phyloP scores from a whole-genome alignment of 345 rosid genomes.

The Barbarea vulgaris region DNA sequence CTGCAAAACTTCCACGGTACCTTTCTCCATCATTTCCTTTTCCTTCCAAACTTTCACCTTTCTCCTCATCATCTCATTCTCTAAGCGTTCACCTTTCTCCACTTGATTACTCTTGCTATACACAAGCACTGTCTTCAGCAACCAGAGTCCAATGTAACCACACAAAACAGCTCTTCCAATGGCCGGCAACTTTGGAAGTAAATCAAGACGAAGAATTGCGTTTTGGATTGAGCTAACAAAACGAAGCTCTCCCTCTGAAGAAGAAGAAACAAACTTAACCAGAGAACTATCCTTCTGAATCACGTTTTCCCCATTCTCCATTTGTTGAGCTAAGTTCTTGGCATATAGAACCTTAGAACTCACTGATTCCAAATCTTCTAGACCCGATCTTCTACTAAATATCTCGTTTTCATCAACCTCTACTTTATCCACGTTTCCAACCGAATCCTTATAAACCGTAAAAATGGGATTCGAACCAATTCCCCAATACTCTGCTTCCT shows the following conservation, averaged over 20 bases:
- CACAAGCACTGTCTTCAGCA: slow-evolving; percentile 48
- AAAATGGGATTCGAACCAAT: slow-evolving; percentile 69
- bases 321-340: slow-evolving; percentile 60
- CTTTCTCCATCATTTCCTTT: slow-evolving; percentile 53
- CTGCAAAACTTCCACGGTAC: slow-evolving; percentile 56
- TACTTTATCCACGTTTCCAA: slow-evolving; percentile 64
- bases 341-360: slow-evolving; percentile 56
- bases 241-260: slow-evolving; percentile 41
- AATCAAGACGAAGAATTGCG: slow-evolving; percentile 41
- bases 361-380: slow-evolving; percentile 42
- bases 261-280: slow-evolving; percentile 59
- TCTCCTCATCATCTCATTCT: slow-evolving; percentile 92
- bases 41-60: slow-evolving; percentile 68
- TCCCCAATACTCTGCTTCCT: slow-evolving; percentile 76
- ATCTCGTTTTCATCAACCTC: slow-evolving; percentile 63
- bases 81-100: slow-evolving; percentile 41
- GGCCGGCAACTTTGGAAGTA: slow-evolving; percentile 46
- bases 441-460: slow-evolving; percentile 54
- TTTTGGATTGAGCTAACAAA: slow-evolving; percentile 45
- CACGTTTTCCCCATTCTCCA: slow-evolving; percentile 60
- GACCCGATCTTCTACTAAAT: slow-evolving; percentile 44
- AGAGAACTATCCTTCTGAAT: slow-evolving; percentile 69
- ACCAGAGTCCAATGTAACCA: slow-evolving; percentile 59
- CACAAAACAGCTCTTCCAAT: slow-evolving; percentile 55
- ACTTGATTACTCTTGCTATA: slow-evolving; percentile 45